Percentiles rank a stretch among this genome's conserved stretches.
phyloP scores from a whole-genome alignment of 352 stramenopile genomes.

The Thalassiosira gravida region DNA sequence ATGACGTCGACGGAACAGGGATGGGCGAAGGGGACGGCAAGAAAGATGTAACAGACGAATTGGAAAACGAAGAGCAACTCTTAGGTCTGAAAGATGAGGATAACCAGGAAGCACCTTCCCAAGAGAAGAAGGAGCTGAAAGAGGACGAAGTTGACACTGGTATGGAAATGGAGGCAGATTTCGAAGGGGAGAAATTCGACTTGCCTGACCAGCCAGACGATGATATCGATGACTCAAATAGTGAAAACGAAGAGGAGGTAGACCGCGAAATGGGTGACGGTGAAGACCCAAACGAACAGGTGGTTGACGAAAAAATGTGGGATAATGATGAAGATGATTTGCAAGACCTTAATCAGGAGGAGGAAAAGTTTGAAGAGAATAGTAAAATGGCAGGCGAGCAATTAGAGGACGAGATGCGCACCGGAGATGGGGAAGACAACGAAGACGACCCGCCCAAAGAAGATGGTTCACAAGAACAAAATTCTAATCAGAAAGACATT shows the following conservation, averaged over 20 bases:
- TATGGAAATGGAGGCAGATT: conserved; percentile 99
- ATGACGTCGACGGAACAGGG: conserved; percentile 97
- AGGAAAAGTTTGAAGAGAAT: conserved; percentile 91
- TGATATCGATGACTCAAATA: conserved; percentile 88
- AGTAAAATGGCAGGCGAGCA: conserved; percentile 85
- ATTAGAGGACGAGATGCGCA: conserved; percentile 88
- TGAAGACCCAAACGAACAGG: conserved; percentile 90
- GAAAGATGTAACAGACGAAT: conserved; percentile 99
- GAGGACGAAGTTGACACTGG: conserved; percentile 94
- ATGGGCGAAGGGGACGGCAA: conserved; percentile 99
- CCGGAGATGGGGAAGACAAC: conserved; percentile 86
- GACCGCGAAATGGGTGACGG: conserved; percentile 99
- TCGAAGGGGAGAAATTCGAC: conserved; percentile 98
- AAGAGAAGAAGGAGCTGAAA: conserved; percentile 89
- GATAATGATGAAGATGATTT: conserved; percentile 88
- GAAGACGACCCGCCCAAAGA: conserved; percentile 56
- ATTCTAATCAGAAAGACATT: conserved; percentile 50
- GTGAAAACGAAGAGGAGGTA: conserved; percentile 92
- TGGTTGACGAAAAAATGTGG: conserved; percentile 99
- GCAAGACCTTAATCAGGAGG: conserved; percentile 75
- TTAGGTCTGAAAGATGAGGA: conserved; percentile 94
- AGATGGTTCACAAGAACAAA: conserved; percentile 41
- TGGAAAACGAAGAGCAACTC: conserved; percentile 99
- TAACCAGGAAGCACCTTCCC: conserved; percentile 87
- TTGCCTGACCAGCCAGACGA: conserved; percentile 86